A percentile compares a stretch with the other conserved stretches of the same genome.
Conservation (phyloP, 31 red algal genomes). For the Asparagopsis taxiformis region DNA sequence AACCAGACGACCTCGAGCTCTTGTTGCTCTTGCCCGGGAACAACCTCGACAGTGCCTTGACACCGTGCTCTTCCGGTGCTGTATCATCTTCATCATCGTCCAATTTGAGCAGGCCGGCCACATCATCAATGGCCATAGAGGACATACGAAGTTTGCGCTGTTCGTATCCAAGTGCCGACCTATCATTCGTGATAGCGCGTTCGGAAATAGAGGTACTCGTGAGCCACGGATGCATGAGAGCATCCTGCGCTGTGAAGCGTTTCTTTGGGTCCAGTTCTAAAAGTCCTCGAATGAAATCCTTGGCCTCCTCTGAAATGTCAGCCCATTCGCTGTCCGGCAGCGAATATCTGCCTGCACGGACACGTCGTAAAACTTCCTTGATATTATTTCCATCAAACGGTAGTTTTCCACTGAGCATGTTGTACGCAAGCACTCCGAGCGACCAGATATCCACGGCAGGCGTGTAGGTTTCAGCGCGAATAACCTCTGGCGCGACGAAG, state of each 20-base stretch:
- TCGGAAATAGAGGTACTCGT: slow-evolving; percentile 43
- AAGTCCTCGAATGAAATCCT: slow-evolving; percentile 80
- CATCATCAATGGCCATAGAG: slow-evolving; percentile 78
- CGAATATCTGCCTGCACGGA: slow-evolving; percentile 56
- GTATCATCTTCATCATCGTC: slow-evolving; percentile 64
- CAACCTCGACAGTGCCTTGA: slow-evolving; percentile 39
- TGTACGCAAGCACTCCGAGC: slow-evolving; percentile 89
- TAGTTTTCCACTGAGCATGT: slow-evolving; percentile 91
- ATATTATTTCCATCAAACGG: slow-evolving; percentile 92
- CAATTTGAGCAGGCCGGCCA: slow-evolving; percentile 48
- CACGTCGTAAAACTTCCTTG: slow-evolving; percentile 79
- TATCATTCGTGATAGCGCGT: slow-evolving; percentile 53
- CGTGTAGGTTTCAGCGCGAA: slow-evolving; percentile 74
- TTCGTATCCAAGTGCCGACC: slow-evolving; percentile 45
- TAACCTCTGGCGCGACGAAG: slow-evolving; percentile 95
- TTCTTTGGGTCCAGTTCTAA: slow-evolving; percentile 77
- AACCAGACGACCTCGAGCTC: slow-evolving; percentile 53
- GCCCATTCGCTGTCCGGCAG: slow-evolving; percentile 83
- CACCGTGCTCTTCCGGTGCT: neutral
- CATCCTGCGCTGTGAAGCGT: slow-evolving; percentile 71
- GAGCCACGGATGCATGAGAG: slow-evolving; percentile 75
- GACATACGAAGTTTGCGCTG: slow-evolving; percentile 68
- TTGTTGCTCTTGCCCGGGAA: slow-evolving; percentile 44
- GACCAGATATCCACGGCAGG: slow-evolving; percentile 93
- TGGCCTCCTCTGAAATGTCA: slow-evolving; percentile 80